These are phyloP conservation scores for Gelatoporia subvermispora DNA, from an alignment of 768 basidiomycete species.

Conservation along the genomic window DNA sequence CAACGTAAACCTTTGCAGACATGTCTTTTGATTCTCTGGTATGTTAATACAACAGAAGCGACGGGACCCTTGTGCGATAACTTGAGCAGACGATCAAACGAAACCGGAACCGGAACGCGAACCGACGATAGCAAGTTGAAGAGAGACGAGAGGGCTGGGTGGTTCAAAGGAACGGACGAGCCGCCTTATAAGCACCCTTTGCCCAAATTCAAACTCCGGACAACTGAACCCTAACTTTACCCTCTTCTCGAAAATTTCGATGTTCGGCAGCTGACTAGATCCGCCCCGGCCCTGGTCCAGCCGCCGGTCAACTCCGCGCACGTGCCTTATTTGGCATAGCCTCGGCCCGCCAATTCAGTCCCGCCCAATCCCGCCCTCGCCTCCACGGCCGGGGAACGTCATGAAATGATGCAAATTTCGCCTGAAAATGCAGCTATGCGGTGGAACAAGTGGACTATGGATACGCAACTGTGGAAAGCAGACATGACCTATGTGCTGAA, in stretches of 20 bases:
- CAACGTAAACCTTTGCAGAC: slow-evolving; percentile 88
- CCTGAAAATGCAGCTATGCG: neutral
- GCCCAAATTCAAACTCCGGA: slow-evolving; percentile 47
- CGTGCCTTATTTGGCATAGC: slow-evolving; percentile 2
- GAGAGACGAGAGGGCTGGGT: slow-evolving; percentile 17
- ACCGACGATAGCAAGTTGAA: slow-evolving; percentile 46
- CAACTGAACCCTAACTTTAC: slow-evolving; percentile 24
- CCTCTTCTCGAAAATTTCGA: slow-evolving; percentile 6
- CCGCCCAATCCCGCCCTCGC: neutral
- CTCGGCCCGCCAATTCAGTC: slow-evolving; percentile 5
- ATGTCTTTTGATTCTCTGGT: slow-evolving; percentile 36
- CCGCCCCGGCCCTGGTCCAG: slow-evolving; percentile 9
- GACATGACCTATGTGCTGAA: slow-evolving; percentile 2
- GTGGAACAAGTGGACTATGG: slow-evolving; percentile 3
- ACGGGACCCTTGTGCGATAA: slow-evolving; percentile 50
- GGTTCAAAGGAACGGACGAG: neutral
- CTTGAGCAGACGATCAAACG: slow-evolving; percentile 40
- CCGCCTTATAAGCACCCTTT: slow-evolving; percentile 38
- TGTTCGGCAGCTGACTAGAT: slow-evolving; percentile 2
- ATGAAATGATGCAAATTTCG: neutral
- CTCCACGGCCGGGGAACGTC: neutral
- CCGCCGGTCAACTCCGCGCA: slow-evolving; percentile 9
- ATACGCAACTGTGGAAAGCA: slow-evolving; percentile 7
- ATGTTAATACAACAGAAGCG: slow-evolving; percentile 48
- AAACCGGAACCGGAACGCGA: slow-evolving; percentile 54